phyloP scores from a whole-genome alignment of 495 filamentous ascomycete genomes.

The Annulohypoxylon nitens region DNA sequence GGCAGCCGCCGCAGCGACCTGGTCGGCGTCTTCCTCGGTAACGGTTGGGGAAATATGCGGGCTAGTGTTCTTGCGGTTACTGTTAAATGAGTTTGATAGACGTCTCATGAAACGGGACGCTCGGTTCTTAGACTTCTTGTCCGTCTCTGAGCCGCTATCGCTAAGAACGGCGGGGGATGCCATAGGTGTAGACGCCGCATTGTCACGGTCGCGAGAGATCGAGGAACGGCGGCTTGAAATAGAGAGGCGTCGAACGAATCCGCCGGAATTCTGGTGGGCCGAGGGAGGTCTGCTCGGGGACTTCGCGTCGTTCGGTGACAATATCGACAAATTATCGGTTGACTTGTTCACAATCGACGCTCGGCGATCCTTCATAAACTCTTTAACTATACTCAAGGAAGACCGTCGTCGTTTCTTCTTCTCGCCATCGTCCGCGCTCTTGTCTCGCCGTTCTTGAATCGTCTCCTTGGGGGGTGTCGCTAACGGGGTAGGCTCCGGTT shows the following conservation, averaged over 20 bases:
- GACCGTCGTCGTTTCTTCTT: slow-evolving; percentile 57
- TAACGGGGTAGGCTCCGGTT: slow-evolving; percentile 33
- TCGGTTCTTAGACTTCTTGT: slow-evolving; percentile 71
- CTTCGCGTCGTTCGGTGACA: slow-evolving; percentile 50
- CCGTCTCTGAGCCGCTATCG: slow-evolving; percentile 51
- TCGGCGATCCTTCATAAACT: slow-evolving; percentile 66
- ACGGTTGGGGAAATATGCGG: slow-evolving; percentile 74
- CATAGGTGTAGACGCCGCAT: slow-evolving; percentile 28
- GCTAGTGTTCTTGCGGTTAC: slow-evolving; percentile 58
- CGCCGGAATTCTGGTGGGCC: slow-evolving; percentile 49
- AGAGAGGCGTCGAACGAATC: slow-evolving; percentile 57
- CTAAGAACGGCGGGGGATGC: slow-evolving; percentile 53
- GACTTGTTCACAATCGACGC: slow-evolving; percentile 58
- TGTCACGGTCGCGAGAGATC: slow-evolving; percentile 48
- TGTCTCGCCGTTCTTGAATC: slow-evolving; percentile 57
- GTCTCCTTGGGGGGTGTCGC: slow-evolving; percentile 47
- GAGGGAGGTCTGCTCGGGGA: slow-evolving; percentile 62
- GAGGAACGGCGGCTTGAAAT: slow-evolving; percentile 63
- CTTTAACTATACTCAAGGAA: slow-evolving; percentile 65
- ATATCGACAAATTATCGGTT: slow-evolving; percentile 54
- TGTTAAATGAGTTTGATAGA: slow-evolving; percentile 76
- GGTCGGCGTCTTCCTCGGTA: slow-evolving; percentile 70
- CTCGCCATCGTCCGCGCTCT: slow-evolving; percentile 44
- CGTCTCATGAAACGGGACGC: slow-evolving; percentile 84
- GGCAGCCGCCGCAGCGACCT: slow-evolving; percentile 56